Evolutionary conservation across 2,329 filamentous ascomycete genomes (phyloP), one percentile per base, ranked within the genome.

Genomic region (Rutstroemia sp.): DNA sequence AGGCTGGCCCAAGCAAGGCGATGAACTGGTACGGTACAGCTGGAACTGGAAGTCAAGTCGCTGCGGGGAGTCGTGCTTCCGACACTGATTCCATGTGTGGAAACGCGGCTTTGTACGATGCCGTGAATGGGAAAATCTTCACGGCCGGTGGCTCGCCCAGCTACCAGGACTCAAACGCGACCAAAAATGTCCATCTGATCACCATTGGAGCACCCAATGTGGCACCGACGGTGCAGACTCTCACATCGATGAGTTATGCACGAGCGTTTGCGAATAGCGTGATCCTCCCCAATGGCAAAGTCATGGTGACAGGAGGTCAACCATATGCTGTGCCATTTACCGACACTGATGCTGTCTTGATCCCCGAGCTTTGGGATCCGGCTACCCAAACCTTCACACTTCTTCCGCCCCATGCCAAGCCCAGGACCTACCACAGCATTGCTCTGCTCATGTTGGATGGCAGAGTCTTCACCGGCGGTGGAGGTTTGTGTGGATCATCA

Each of bases 11-110:
- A 2, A 61, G 57, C 40, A 75, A 69, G 48, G 68, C 70, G 1
- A 81, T 82, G 76, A 76, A 84, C 63, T 84, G 81, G 81, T 83
- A 77, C 61, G 69, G 71, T 34, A 78, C 75, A 0, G 63, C 62
- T 1, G 75, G 73, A 5, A 67, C 65, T 34, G 80, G 80, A 1
- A 64, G 65, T 16, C 63, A 72, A 16, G 60, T 61, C 3, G 59
- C 64, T 9, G 79, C 78, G 1, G 79, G 79, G 0, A 68, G 58
- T 3, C 70, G 78, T 4, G 70, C 67, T 21, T 70, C 71, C 7
- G 73, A 75, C 30, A 66, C 72, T 10, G 73, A 81, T 58, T 68
- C 78, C 2, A 84, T 84, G 81, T 76, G 73, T 57, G 81, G 79
- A 12, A 76, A 75, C 48, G 75, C 75, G 5, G 73, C 79, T 58